These are phyloP conservation scores for Plasmodium gallinaceum DNA, from an alignment of 169 alveolate genomes.

Conservation along the genomic window DNA sequence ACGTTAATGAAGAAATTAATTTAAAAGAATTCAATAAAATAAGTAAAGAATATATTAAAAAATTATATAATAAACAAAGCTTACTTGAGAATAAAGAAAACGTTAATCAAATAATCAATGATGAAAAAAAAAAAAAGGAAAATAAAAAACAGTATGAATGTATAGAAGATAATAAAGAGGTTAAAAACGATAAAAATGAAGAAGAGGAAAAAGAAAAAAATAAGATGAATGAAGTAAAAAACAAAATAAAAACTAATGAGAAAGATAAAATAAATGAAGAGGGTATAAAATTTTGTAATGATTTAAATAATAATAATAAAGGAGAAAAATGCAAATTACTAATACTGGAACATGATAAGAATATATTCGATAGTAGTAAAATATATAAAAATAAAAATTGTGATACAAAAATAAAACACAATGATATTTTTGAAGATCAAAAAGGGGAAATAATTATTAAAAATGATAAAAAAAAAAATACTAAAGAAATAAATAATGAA, in stretches of 20 bases:
- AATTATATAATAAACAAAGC: slow-evolving; percentile 15
- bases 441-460: too few species aligned
- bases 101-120: neutral
- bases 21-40: slow-evolving; percentile 31
- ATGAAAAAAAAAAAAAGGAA: neutral
- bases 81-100: neutral
- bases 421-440: too few species aligned
- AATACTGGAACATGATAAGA: too few species aligned
- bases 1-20: slow-evolving; percentile 43
- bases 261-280: slow-evolving; percentile 5
- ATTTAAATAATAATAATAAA: neutral
- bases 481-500: too few species aligned
- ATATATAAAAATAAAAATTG: too few species aligned
- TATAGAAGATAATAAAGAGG: neutral
- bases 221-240: neutral
- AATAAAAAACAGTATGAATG: neutral
- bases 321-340: neutral
- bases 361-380: too few species aligned
- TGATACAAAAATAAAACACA: too few species aligned
- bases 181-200: neutral
- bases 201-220: slow-evolving; percentile 14
- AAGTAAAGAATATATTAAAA: slow-evolving; percentile 3
- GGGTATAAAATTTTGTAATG: neutral
- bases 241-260: neutral
- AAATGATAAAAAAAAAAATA: too few species aligned